Conservation (phyloP, 2,329 filamentous ascomycete species). For the Cladosporium sp. region DNA sequence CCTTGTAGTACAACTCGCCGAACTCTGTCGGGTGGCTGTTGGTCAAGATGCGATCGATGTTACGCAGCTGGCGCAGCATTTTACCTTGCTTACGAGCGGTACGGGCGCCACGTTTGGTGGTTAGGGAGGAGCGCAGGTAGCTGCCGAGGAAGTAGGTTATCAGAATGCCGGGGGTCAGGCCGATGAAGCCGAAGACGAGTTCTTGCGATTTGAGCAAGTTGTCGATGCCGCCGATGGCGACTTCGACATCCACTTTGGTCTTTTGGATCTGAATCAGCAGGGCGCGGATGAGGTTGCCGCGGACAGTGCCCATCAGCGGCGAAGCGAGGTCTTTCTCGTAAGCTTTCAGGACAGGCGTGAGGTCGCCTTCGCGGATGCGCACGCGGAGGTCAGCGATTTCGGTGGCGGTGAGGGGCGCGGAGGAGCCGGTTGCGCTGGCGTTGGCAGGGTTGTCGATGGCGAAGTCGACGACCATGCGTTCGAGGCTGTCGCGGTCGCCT, state of each 20-base stretch:
- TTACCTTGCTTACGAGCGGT: slow-evolving; percentile 66
- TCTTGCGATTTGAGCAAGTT: slow-evolving; percentile 93
- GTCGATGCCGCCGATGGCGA: slow-evolving; percentile 95
- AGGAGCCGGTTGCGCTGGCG: slow-evolving; percentile 43
- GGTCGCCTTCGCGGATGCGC: slow-evolving; percentile 85
- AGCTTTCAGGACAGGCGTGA: slow-evolving; percentile 85
- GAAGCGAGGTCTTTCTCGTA: slow-evolving; percentile 86
- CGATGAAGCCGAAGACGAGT: slow-evolving; percentile 95
- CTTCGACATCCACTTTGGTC: slow-evolving; percentile 96
- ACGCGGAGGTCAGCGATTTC: slow-evolving; percentile 73
- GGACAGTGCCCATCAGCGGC: slow-evolving; percentile 78
- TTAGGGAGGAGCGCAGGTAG: slow-evolving; percentile 71
- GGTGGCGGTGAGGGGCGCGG: slow-evolving; percentile 56
- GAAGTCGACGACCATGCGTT: slow-evolving; percentile 98
- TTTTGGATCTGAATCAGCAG: slow-evolving; percentile 97
- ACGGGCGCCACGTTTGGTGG: slow-evolving; percentile 67
- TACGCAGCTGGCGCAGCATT: slow-evolving; percentile 76
- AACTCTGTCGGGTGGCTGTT: slow-evolving; percentile 62
- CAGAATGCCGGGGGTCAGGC: slow-evolving; percentile 87
- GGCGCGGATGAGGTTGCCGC: slow-evolving; percentile 83
- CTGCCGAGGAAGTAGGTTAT: slow-evolving; percentile 73
- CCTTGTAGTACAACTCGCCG: slow-evolving; percentile 82
- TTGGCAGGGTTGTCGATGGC: slow-evolving; percentile 76
- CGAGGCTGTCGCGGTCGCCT: slow-evolving; percentile 86
- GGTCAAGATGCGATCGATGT: slow-evolving; percentile 71